phyloP scores from a whole-genome alignment of 139 green algal species.

The Desmodesmus armatus region DNA sequence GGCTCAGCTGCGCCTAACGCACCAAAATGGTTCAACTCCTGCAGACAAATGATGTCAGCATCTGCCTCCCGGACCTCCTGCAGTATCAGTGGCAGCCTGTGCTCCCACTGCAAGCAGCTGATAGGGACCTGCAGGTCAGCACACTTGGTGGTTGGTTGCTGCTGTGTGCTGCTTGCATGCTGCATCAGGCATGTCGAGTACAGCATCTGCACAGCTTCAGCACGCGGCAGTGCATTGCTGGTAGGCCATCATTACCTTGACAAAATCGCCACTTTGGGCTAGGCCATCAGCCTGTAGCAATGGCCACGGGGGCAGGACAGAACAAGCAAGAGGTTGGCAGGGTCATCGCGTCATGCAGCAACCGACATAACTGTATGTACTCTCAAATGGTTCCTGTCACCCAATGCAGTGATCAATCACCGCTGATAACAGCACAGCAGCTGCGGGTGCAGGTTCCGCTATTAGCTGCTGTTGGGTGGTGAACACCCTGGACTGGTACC shows the following conservation, averaged over 20 bases:
- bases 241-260: conserved; percentile 52
- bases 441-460: not conserved
- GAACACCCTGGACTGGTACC: not conserved
- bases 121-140: conserved; percentile 32
- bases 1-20: not conserved
- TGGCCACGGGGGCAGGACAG: not conserved
- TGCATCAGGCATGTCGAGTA: not conserved
- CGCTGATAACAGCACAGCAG: not conserved
- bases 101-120: conserved; percentile 59
- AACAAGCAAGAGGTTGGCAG: not conserved
- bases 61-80: conserved; percentile 60
- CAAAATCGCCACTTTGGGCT: conserved; percentile 75
- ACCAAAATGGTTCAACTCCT: conserved; percentile 74
- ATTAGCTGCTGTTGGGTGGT: not conserved
- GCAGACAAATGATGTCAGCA: conserved; percentile 72
- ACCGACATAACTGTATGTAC: not conserved
- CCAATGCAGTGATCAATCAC: no score
- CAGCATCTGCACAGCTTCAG: not conserved
- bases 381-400: not conserved
- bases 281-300: conserved; percentile 74
- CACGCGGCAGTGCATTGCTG: not conserved
- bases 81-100: conserved; percentile 59
- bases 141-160: not conserved
- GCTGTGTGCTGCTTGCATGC: not conserved
- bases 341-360: not conserved